A percentile compares a stretch with the other conserved stretches of the same genome.
phyloP scores from a whole-genome alignment of 139 green algal species.

The Tetradesmus obliquus region DNA sequence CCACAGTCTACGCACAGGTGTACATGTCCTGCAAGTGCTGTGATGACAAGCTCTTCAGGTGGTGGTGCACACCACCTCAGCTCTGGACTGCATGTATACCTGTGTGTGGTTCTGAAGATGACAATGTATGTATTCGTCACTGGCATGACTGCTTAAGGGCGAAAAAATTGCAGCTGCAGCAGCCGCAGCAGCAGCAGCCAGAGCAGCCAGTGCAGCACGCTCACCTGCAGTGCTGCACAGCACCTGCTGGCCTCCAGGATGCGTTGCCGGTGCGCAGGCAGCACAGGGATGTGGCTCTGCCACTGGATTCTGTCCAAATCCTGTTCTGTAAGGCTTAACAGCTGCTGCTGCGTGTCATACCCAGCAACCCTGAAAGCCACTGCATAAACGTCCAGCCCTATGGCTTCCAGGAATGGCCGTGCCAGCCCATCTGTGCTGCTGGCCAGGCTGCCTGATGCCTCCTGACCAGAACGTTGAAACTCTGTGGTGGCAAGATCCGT shows the following conservation, averaged over 20 bases:
- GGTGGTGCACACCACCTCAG: too few species aligned
- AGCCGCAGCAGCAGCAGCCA: not conserved
- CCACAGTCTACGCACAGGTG: too few species aligned
- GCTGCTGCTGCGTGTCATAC: not conserved
- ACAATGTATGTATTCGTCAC: too few species aligned
- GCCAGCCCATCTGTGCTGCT: not conserved
- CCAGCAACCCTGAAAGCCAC: constrained; percentile 8
- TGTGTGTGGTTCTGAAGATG: too few species aligned
- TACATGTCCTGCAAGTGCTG: too few species aligned
- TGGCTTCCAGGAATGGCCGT: not conserved
- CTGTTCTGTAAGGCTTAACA: not conserved
- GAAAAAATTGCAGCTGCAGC: not conserved
- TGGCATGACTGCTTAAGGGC: too few species aligned
- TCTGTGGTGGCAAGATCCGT: not conserved
- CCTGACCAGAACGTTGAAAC: not conserved
- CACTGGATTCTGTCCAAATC: constrained; percentile 13
- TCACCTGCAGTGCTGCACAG: not conserved
- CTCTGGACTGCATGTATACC: too few species aligned
- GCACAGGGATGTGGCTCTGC: constrained; percentile 8
- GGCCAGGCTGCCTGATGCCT: not conserved
- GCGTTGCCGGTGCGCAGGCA: constrained; percentile 7
- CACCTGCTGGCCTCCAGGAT: constrained; percentile 31
- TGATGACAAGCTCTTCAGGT: too few species aligned
- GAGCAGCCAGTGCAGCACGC: not conserved
- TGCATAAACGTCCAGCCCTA: constrained; percentile 19